These are phyloP conservation scores for Leucoagaricus sp. DNA, from an alignment of 1,284 basidiomycete genomes.

Conservation along the genomic window DNA sequence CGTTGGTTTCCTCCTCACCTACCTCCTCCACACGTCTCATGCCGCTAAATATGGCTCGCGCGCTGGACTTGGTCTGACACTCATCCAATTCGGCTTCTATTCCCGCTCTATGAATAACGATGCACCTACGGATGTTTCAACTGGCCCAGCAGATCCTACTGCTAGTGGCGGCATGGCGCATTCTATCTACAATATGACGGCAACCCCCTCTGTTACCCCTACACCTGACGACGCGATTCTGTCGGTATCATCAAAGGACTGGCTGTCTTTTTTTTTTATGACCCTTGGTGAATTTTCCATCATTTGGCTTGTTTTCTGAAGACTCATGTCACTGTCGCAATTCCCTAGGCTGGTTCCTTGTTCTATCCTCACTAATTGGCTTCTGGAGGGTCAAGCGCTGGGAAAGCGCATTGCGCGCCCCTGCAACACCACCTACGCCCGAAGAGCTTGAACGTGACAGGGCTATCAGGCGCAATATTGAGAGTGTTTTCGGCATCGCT, in stretches of 20 bases:
- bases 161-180: background rate
- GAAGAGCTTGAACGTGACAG: conserved; percentile 50
- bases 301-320: background rate
- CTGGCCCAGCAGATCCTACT: background rate
- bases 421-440: conserved; percentile 32
- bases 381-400: conserved; percentile 87
- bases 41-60: conserved; percentile 94
- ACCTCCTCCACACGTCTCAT: conserved; percentile 92
- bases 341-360: conserved; percentile 80
- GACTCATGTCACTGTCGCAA: background rate
- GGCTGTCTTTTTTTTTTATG: conserved; percentile 92
- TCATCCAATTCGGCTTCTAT: conserved; percentile 87
- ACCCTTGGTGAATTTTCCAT: conserved; percentile 59
- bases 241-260: conserved; percentile 59
- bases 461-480: conserved; percentile 47
- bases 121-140: conserved; percentile 17
- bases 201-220: background rate
- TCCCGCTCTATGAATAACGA: conserved; percentile 40
- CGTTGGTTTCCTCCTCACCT: conserved; percentile 92
- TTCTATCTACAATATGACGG: background rate
- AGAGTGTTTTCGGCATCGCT: conserved; percentile 47
- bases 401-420: conserved; percentile 63
- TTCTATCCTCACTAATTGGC: conserved; percentile 77
- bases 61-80: conserved; percentile 91
- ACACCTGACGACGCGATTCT: conserved; percentile 20